Base-by-base conservation (phyloP, 2,329 filamentous ascomycete genomes). In the Botrytis deweyae region DNA sequence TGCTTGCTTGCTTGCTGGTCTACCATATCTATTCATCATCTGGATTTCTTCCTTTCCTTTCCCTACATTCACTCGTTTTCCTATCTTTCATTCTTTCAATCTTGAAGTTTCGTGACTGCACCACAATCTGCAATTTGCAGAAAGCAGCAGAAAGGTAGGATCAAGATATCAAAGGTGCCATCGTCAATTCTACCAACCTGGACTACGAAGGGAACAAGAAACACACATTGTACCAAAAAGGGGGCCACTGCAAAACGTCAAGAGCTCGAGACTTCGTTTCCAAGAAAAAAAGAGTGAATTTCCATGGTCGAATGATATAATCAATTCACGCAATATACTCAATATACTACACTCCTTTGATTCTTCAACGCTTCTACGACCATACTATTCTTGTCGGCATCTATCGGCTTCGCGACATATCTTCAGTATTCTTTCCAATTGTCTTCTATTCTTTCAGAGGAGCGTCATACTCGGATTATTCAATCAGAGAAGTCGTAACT, bases 111-210 rank as follows among this genome's bases (percentile, higher is more conserved):
- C 63, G 71, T 36, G 49, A 69, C 52, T 72, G 52, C 71, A 72
- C 71, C 8, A 52, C 52, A 55, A 33, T 68, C 63, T 72, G 63
- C 63, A 42, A 29, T n/a, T 46, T 59, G 71, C 71, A 72, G 71
- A 61, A 68, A 69, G 71, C 71, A 72, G 63, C 71, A 68, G 71
- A 55, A 71, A 52, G 33, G 59, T 55, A 42, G 49, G 49, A 42
- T 68, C n/a, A 33, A 58, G 29, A 42, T 18, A 58, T 20, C 10
- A 33, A 40, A 52, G 33, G 36, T 36, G 25, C 46, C 36, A 55
- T 58, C 49, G 44, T 68, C 66, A 58, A 58, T 42, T 42, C 36
- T 38, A 58, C 36, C n/a, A 67, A 42, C 40, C 69, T 22, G 58
- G 58, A 72, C 33, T 18, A 42, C 69, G 22, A 58, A 65, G 38